These are phyloP conservation scores for Xenosphaeropsis pyriputrescens DNA, from an alignment of 2,329 filamentous ascomycete genomes.

Conservation along the genomic window DNA sequence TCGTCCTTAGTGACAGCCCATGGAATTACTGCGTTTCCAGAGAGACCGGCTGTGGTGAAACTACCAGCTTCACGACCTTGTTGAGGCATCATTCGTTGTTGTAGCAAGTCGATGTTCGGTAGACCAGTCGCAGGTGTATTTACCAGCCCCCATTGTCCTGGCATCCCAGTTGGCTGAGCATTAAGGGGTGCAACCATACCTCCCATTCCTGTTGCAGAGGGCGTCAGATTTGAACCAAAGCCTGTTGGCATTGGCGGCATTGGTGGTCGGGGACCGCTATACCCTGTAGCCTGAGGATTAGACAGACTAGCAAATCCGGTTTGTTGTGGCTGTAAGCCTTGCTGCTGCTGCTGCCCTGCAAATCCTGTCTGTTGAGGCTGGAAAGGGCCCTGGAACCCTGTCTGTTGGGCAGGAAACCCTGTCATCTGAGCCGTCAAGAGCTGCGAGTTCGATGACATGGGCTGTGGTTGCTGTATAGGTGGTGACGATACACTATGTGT, in stretches of 20 bases:
- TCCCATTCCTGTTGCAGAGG: conserved; percentile 50
- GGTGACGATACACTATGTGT: conserved; percentile 36
- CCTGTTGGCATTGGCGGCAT: conserved; percentile 71
- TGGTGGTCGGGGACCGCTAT: conserved; percentile 64
- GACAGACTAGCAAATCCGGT: conserved; percentile 55
- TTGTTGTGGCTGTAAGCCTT: conserved; percentile 49
- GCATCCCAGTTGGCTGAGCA: conserved; percentile 83
- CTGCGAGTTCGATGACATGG: conserved; percentile 58
- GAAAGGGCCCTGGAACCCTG: conserved; percentile 25
- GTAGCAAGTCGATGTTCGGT: conserved; percentile 85
- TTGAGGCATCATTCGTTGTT: conserved; percentile 95
- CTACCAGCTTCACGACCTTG: conserved; percentile 71
- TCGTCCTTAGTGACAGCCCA: conserved; percentile 99
- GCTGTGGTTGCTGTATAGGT: conserved; percentile 53
- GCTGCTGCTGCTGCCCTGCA: conserved; percentile 30
- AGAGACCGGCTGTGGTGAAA: conserved; percentile 75
- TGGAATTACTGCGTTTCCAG: conserved; percentile 88
- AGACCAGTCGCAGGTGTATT: conserved; percentile 82
- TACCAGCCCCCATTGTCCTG: conserved; percentile 96
- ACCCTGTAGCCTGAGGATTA: conserved; percentile 65
- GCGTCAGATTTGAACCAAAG: conserved; percentile 45
- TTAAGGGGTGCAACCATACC: conserved; percentile 48
- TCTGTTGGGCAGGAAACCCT: conserved; percentile 41
- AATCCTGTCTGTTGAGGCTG: conserved; percentile 37
- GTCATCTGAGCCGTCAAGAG: conserved; percentile 53